Evolutionary conservation across 257 asterid species (phyloP).

Genomic region (Nicotiana noctiflora): DNA sequence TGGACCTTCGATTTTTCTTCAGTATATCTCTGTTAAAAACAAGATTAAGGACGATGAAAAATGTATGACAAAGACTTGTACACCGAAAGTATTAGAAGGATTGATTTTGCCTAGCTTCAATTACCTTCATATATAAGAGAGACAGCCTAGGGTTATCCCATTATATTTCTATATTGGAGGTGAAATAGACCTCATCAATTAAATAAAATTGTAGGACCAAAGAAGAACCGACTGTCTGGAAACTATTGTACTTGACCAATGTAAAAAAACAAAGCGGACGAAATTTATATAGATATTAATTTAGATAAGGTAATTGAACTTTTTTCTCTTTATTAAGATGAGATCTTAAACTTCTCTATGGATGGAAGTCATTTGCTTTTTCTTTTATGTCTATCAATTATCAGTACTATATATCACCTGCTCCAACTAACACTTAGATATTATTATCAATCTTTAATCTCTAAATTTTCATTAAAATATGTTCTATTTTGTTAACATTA

Average conservation of each 20-base stretch:
- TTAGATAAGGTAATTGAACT: neutral
- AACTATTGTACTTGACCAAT: neutral
- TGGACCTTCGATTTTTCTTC: neutral
- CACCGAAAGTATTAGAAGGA: neutral
- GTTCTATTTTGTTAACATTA: no score
- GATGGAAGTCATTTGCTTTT: no score
- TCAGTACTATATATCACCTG: no score
- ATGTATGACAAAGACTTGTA: neutral
- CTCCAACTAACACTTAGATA: no score
- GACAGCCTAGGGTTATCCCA: neutral
- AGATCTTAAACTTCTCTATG: no score
- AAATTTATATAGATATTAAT: neutral
- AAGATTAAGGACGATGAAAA: neutral
- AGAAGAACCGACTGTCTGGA: neutral
- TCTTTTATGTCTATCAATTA: no score
- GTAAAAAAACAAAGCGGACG: neutral
- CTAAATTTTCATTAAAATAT: no score
- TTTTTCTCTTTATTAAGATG: no score
- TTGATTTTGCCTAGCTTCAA: neutral
- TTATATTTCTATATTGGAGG: neutral
- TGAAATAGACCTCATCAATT: neutral
- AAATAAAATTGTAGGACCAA: neutral
- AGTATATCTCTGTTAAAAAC: neutral
- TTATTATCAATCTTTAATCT: no score
- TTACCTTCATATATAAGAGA: neutral